Base-by-base conservation (phyloP, 306 rosid genomes). In the Astragalus glycyphyllos region DNA sequence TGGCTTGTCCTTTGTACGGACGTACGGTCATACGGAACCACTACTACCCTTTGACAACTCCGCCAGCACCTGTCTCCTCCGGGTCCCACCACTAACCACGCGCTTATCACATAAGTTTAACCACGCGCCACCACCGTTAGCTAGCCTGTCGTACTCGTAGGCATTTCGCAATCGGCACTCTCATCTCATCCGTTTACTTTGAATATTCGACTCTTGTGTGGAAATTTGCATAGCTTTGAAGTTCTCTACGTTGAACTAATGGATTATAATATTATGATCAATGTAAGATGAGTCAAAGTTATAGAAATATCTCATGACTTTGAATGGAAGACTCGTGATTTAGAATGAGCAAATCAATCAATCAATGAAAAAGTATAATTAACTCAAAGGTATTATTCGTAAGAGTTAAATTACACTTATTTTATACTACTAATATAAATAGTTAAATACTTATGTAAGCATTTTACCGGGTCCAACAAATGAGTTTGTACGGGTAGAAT, bases 1-100 rank as follows among this genome's bases (percentile, higher is more conserved):
- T 72, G 79, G 3, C 12, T 0, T 77, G 85, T 81, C 82, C 79
- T 81, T 68, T 77, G 85, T 77, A 81, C 85, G 69, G 71, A 17
- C 37, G 81, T 81, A 81, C 85, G 85, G 72, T 38, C 0, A 3
- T 55, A 46, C 69, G 73, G 53, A 51, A 75, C 62, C 40, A 58
- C 45, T 11, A 44, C 63, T 64, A 14, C 23, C 53, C 10, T 29
- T 54, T 41, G 69, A 79, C 31, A 49, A 66, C 59, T 64, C 68
- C 74, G 56, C 53, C 66, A 26, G 15, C 12, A 64, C 72, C 69
- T 7, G 35, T 20, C 50, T 10, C 4, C 50, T 10, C 4, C 8
- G 0, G 55, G 62, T 37, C 64, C 73, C 69, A 63, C 66, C 5
- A 0, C 2, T 3, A 0, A 0, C 44, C 69, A 51, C 81, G 63